Percentiles rank a stretch among this genome's conserved stretches.
Evolutionary conservation across 139 green algal species (phyloP).

Genomic region (Chlorella sp.): DNA sequence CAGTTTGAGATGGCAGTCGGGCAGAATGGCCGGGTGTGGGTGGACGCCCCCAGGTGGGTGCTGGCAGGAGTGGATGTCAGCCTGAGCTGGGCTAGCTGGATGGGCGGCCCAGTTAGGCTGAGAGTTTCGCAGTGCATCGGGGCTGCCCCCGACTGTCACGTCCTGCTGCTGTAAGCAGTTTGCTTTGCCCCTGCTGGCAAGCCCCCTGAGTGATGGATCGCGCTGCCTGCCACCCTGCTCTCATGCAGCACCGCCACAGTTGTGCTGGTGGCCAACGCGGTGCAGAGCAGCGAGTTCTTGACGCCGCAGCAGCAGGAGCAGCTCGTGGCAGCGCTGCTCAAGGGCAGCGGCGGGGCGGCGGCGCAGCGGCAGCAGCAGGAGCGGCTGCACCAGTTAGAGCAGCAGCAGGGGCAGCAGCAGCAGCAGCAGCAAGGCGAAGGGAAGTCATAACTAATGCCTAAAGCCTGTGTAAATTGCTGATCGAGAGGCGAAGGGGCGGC

Average conservation of each 20-base stretch:
- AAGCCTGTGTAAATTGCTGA: no score
- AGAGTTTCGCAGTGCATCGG: no score
- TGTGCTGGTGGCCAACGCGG: slow-evolving; percentile 57
- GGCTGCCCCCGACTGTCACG: no score
- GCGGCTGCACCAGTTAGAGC: background rate
- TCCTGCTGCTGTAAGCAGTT: no score
- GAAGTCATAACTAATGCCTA: background rate
- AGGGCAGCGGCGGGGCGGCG: slow-evolving; percentile 1
- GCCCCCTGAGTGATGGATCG: background rate
- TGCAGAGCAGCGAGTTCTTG: slow-evolving; percentile 46
- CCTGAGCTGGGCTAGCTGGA: no score
- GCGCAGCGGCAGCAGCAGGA: background rate
- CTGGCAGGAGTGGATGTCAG: background rate
- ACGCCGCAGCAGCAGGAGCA: slow-evolving; percentile 43
- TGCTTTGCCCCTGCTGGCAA: no score
- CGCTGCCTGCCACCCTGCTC: no score
- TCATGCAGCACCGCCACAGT: slow-evolving; percentile 22
- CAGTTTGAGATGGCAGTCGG: slow-evolving; percentile 85
- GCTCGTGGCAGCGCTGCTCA: slow-evolving; percentile 39
- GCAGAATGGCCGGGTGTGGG: slow-evolving; percentile 76
- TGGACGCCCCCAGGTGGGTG: slow-evolving; percentile 46
- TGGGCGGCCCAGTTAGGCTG: no score
- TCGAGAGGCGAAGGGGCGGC: no score
- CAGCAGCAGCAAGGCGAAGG: slow-evolving; percentile 5
- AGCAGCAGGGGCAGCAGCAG: background rate